A percentile compares a stretch with the other conserved stretches of the same genome.
Evolutionary conservation across 148 eudicot species (phyloP).

Genomic region (Fallopia convolvulus): DNA sequence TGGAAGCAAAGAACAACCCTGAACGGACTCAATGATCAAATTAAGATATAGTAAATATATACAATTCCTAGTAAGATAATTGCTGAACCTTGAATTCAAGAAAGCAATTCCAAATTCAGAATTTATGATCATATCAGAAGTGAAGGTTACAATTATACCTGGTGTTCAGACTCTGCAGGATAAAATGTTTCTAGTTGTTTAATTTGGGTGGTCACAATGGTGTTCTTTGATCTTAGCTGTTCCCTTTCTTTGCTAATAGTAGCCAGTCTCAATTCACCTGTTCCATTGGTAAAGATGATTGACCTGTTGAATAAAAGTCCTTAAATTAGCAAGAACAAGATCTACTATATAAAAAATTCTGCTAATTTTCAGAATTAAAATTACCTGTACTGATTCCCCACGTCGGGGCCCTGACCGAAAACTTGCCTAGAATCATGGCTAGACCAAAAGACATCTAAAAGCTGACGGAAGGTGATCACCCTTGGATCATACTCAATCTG

Average conservation of each 20-base stretch:
- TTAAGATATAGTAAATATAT: neutral
- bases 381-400: conserved; percentile 91
- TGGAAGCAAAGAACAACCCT: neutral
- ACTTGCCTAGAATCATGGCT: conserved; percentile 98
- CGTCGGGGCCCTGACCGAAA: conserved; percentile 99
- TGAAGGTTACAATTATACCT: conserved; percentile 34
- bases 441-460: conserved; percentile 91
- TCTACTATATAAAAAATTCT: neutral
- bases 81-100: neutral
- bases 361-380: neutral
- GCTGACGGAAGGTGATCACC: conserved; percentile 55
- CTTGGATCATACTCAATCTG: conserved; percentile 87
- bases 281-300: conserved; percentile 81
- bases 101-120: neutral
- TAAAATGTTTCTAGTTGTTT: conserved; percentile 64
- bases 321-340: conserved; percentile 2
- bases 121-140: neutral
- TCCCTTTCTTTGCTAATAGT: conserved; percentile 83
- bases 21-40: neutral
- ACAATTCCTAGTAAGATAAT: neutral
- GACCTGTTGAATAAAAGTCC: conserved; percentile 44
- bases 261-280: conserved; percentile 75
- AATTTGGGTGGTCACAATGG: conserved; percentile 86
- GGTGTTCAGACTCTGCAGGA: conserved; percentile 96
- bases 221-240: conserved; percentile 62